Percentiles rank a stretch among this genome's conserved stretches.
Evolutionary conservation across 2,329 filamentous ascomycete genomes (phyloP).

Genomic region (Botryotinia globosa): DNA sequence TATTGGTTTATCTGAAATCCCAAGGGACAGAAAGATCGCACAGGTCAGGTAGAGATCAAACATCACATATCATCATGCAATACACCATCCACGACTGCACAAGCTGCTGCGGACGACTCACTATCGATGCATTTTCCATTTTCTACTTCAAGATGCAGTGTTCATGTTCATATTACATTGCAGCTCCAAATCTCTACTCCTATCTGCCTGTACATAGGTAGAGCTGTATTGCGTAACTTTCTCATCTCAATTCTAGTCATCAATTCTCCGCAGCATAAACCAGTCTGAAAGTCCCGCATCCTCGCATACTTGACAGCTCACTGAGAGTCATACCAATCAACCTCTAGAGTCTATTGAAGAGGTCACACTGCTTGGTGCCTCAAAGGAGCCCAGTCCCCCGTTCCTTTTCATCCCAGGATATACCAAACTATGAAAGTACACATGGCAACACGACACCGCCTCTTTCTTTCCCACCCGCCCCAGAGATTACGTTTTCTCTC

Average conservation of each 20-base stretch:
- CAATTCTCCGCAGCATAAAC: slow-evolving; percentile 18
- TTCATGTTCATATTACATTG: not conserved
- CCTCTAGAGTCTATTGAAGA: slow-evolving; percentile 3
- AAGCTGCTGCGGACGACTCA: slow-evolving; percentile 2
- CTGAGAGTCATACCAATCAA: slow-evolving; percentile 14
- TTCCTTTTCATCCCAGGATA: slow-evolving; percentile 2
- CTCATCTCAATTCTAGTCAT: slow-evolving; percentile 17
- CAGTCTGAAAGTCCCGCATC: slow-evolving; percentile 5
- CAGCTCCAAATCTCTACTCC: not conserved
- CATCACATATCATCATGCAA: slow-evolving; percentile 3
- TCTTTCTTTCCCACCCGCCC: slow-evolving; percentile 6
- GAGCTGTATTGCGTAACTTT: not conserved
- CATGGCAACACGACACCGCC: slow-evolving; percentile 18
- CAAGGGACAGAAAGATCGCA: slow-evolving; percentile 9
- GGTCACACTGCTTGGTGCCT: not conserved
- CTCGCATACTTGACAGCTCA: slow-evolving; percentile 21
- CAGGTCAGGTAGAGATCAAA: slow-evolving; percentile 17
- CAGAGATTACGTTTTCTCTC: slow-evolving; percentile 5
- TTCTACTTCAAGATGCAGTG: not conserved
- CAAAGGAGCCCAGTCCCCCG: not conserved
- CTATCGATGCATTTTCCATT: not conserved
- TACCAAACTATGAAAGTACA: not conserved
- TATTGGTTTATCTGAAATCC: slow-evolving; percentile 10
- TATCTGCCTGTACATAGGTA: not conserved
- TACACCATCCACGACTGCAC: slow-evolving; percentile 1